phyloP scores from a whole-genome alignment of 805 yeast species.

The Sugiyamaella mastotermitis region DNA sequence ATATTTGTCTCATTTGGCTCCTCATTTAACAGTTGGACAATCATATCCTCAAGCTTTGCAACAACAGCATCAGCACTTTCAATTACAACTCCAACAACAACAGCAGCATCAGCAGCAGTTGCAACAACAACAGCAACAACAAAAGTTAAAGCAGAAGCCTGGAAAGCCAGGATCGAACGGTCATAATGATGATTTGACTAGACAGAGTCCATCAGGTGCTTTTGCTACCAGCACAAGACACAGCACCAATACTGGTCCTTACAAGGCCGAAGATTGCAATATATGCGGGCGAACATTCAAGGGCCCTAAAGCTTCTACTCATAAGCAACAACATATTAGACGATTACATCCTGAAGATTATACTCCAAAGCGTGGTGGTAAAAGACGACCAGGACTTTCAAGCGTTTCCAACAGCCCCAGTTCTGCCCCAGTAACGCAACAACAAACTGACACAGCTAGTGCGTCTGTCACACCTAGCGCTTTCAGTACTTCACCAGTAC shows the following conservation, averaged over 20 bases:
- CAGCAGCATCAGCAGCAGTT: not conserved
- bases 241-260: too few species aligned
- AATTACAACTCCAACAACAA: not conserved
- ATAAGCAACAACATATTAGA: constrained; percentile 44
- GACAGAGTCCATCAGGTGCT: not conserved
- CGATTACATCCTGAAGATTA: constrained; percentile 41
- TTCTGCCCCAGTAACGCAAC: too few species aligned
- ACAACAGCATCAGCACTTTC: constrained; percentile 3
- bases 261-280: constrained; percentile 35
- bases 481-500: not conserved
- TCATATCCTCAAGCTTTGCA: not conserved
- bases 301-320: constrained; percentile 43
- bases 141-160: not conserved
- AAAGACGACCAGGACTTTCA: constrained; percentile 22
- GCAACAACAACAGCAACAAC: constrained; percentile 5
- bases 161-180: not conserved
- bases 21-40: constrained; percentile 6
- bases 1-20: constrained; percentile 11
- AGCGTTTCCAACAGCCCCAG: not conserved
- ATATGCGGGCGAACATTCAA: constrained; percentile 39
- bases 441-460: too few species aligned
- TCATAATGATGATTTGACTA: too few species aligned
- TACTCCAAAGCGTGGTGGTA: constrained; percentile 42
- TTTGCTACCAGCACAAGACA: not conserved
- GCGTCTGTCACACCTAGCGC: too few species aligned